Evolutionary conservation across 148 eudicot species (phyloP).

Genomic region (Silene conica): DNA sequence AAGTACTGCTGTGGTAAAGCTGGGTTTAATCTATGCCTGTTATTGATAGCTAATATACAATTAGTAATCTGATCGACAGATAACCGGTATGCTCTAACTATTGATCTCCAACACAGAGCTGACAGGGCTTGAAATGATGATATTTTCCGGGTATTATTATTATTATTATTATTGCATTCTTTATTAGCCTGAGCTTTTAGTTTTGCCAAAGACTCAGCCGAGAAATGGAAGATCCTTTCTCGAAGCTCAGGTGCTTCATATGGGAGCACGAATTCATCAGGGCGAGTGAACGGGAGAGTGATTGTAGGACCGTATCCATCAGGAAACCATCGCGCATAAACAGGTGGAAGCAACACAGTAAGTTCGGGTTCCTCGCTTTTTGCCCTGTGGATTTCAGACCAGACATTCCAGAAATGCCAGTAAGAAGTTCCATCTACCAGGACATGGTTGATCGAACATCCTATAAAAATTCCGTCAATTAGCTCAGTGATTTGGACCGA

Average conservation of each 20-base stretch:
- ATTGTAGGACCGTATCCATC: slow-evolving; percentile 27
- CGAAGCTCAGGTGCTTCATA: slow-evolving; percentile 33
- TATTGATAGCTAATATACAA: slow-evolving; percentile 55
- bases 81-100: slow-evolving; percentile 45
- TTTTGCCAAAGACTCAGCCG: slow-evolving; percentile 41
- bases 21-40: slow-evolving; percentile 57
- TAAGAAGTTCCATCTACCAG: slow-evolving; percentile 51
- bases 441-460: slow-evolving; percentile 48
- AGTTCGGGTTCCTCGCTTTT: not conserved
- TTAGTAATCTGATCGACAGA: slow-evolving; percentile 36
- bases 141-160: slow-evolving; percentile 34
- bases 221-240: slow-evolving; percentile 64
- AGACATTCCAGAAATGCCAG: slow-evolving; percentile 60
- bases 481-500: slow-evolving; percentile 49
- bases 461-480: slow-evolving; percentile 38
- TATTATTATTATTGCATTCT: slow-evolving; percentile 11
- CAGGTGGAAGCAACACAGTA: slow-evolving; percentile 19
- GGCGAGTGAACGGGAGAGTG: slow-evolving; percentile 26
- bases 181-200: slow-evolving; percentile 53
- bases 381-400: slow-evolving; percentile 36
- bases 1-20: slow-evolving; percentile 51
- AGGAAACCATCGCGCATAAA: slow-evolving; percentile 27
- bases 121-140: slow-evolving; percentile 64
- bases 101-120: slow-evolving; percentile 69
- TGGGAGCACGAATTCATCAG: slow-evolving; percentile 26